phyloP scores from a whole-genome alignment of 768 basidiomycete species.

The Termitomyces sp. region DNA sequence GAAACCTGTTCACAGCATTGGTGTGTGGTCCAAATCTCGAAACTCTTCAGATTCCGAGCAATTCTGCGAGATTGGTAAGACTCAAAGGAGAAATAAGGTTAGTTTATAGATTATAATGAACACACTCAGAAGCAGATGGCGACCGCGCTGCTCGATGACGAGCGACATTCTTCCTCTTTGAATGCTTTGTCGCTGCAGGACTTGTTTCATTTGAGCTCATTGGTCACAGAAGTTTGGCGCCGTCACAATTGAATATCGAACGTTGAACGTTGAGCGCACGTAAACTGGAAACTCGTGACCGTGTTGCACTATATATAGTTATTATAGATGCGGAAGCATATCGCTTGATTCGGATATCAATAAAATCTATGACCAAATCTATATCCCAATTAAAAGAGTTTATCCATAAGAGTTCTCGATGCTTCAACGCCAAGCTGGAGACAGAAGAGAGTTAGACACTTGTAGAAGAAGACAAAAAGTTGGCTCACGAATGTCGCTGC shows the following conservation, averaged over 20 bases:
- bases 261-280: too few relatives aligned
- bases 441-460: conserved; percentile 16
- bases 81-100: background rate
- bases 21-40: too few relatives aligned
- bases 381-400: conserved; percentile 41
- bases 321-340: too few relatives aligned
- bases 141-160: conserved; percentile 27
- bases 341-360: background rate
- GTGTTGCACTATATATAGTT: too few relatives aligned
- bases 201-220: conserved; percentile 12
- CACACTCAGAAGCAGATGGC: conserved; percentile 27
- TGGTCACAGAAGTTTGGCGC: background rate
- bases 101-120: too few relatives aligned
- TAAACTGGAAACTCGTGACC: conserved; percentile 9
- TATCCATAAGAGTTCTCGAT: conserved; percentile 81
- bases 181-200: conserved; percentile 9
- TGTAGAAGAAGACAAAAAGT: conserved; percentile 1
- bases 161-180: conserved; percentile 13
- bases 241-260: background rate
- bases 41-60: too few relatives aligned
- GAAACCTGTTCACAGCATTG: too few relatives aligned
- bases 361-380: conserved; percentile 1
- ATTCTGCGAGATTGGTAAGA: too few relatives aligned
- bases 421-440: conserved; percentile 87
- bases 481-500: conserved; percentile 85